Base-by-base conservation (phyloP, 2,329 filamentous ascomycete genomes). In the Cercospora janseana region DNA sequence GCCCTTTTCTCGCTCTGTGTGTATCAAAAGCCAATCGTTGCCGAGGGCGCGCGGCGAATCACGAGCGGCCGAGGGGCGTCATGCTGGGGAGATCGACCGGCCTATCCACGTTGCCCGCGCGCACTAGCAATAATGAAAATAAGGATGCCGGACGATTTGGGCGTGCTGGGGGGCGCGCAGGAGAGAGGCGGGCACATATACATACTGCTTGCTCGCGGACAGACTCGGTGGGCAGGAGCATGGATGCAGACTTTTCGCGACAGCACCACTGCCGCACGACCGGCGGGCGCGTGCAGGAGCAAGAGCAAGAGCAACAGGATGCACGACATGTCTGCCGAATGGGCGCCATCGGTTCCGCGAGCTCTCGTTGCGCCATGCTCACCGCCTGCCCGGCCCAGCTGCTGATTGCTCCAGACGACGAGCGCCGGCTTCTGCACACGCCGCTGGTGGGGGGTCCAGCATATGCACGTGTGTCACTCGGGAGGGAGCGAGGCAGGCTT, bases 11-110 rank as follows among this genome's bases (percentile, higher is more conserved):
- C 44, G 28, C 21, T 9, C 21, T 43, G 46, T 49, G 46, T 49
- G 43, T 49, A 37, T 6, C 9, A 13, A 16, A 43, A 43, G 46
- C 46, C 46, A 49, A 42, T 40, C 46, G 37, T 49, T 42, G 46
- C 16, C 38, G 44, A 29, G 35, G 18, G 32, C 24, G n/a, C 32
- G 29, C 38, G 37, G 51, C 51, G 44, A 52, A 46, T 49, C 46
- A 49, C 26, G 32, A 20, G 20, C 23, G 45, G 16, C 23, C 15
- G 16, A 16, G 15, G 35, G 21, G 16, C 21, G 44, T 49, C 46
- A 43, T 34, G 37, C 46, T 43, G 37, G 46, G 31, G 35, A 40
- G 35, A 38, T 23, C 37, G 29, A 40, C 32, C 13, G 18, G 37
- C 37, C 27, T 43, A 42, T 29, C 28, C 35, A 26, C 35, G 10